Base-by-base conservation (phyloP, 1,284 basidiomycete genomes). In the Apiotrichum veenhuisii region DNA sequence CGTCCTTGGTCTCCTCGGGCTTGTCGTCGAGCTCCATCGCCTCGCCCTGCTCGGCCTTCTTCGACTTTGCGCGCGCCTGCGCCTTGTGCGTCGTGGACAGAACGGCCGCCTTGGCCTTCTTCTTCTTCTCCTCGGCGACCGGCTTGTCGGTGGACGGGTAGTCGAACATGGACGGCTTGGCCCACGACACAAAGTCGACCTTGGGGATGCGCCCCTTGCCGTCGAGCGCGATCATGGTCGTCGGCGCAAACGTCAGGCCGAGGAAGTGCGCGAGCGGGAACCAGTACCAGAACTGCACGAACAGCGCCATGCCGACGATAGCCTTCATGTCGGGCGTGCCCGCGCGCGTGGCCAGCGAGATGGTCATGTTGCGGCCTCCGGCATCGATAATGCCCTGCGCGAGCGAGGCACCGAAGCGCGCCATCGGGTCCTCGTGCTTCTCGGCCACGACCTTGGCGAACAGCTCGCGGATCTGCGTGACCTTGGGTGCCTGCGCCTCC, bases 211-310 rank as follows among this genome's bases (percentile, higher is more conserved):
- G 87, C 52, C 96, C 79, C 62, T 92, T 84, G 59, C 83, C 85
- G 68, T 92, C 87, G 54, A 97, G 77, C 25, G 90, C 93, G 67
- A 98, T 93, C 59, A 97, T 87, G 14, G 88, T 91, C 15, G 94
- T 97, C 3, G 94, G 92, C 61, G 90, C 87, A 76, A 98, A 96
- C 1, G 92, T 87, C 63, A 98, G 80, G 67, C 87, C 89, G 18
- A 90, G 87, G 66, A 89, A 92, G 70, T 96, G 93, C n/a, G 92
- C 91, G 27, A 97, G 80, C 36, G 94, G 94, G 78, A 93, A 98
- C 94, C 94, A 98, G 75, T 97, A 97, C 94, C 94, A 98, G 79
- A 97, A 97, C 75, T 98, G 94, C 69, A 88, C 91, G 80, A 98
- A 98, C 70, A 98, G 77, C 18, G 88, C 86, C 89, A 97, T 93